phyloP scores from a whole-genome alignment of 2,329 filamentous ascomycete genomes.

The Aspergillus niger region DNA sequence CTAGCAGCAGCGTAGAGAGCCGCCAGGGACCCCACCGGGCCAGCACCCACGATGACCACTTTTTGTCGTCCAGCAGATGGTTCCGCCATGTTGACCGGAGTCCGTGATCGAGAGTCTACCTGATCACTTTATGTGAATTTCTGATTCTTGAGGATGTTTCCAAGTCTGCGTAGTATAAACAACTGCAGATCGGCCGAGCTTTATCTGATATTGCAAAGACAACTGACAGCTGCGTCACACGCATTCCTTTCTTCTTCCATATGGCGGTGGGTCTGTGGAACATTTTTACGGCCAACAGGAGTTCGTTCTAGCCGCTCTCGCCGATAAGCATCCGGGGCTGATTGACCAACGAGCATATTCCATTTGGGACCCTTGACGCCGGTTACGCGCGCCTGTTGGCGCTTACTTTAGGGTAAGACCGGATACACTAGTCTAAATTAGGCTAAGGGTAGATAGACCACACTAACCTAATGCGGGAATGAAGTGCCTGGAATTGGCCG shows the following conservation, averaged over 20 bases:
- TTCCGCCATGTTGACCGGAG: constrained; percentile 16
- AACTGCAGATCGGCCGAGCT: neutral
- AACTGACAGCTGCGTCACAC: constrained; percentile 2
- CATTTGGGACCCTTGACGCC: neutral
- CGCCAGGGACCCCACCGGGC: constrained; percentile 88
- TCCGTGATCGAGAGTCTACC: neutral
- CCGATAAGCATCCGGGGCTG: neutral
- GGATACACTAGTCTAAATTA: neutral
- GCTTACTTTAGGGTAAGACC: neutral
- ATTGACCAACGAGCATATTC: neutral
- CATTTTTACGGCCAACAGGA: neutral
- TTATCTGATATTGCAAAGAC: neutral
- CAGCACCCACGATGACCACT: constrained; percentile 83
- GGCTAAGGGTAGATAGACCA: neutral
- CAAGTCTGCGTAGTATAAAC: neutral
- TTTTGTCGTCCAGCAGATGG: constrained; percentile 55
- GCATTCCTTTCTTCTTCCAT: neutral
- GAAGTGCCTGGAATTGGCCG: constrained; percentile 4
- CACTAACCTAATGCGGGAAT: neutral
- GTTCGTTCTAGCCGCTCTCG: neutral
- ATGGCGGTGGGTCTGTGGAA: neutral
- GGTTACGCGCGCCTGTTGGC: neutral
- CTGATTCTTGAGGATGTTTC: neutral
- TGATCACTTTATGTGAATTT: neutral
- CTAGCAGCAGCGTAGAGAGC: constrained; percentile 88